phyloP scores from a whole-genome alignment of 257 asterid species.

The Salvia rosmarinus region DNA sequence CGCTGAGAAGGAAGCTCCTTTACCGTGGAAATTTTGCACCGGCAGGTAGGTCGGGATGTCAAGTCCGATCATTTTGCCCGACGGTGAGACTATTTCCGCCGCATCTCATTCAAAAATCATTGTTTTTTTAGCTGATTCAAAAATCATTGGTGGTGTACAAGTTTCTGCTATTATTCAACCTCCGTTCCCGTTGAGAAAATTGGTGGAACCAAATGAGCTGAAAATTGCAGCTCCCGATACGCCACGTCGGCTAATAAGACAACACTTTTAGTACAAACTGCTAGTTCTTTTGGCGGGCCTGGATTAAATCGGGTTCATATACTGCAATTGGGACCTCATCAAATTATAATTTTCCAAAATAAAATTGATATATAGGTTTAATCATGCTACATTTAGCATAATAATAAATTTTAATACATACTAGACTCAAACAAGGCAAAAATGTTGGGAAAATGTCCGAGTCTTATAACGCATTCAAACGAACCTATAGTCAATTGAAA shows the following conservation, averaged over 20 bases:
- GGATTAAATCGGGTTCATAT: too few relatives aligned
- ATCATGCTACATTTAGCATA: too few relatives aligned
- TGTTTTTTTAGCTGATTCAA: too few relatives aligned
- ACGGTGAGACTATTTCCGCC: not conserved
- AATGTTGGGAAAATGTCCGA: not conserved
- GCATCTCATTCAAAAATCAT: constrained; percentile 8
- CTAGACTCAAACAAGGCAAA: not conserved
- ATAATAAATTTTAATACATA: too few relatives aligned
- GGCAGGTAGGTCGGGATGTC: constrained; percentile 24
- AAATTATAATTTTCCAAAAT: too few relatives aligned
- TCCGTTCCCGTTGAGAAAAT: not conserved
- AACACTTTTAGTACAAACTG: not conserved
- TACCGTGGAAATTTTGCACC: constrained; percentile 8
- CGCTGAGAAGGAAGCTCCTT: constrained; percentile 20
- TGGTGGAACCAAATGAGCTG: constrained; percentile 27
- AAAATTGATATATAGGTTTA: too few relatives aligned
- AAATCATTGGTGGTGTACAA: not conserved
- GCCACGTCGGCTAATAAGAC: constrained; percentile 43
- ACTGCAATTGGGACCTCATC: too few relatives aligned
- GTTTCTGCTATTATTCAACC: constrained; percentile 11
- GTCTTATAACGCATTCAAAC: not conserved
- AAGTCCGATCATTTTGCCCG: constrained; percentile 40
- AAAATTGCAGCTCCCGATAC: constrained; percentile 36
- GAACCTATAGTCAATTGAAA: not conserved
- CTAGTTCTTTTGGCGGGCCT: not conserved